These are phyloP conservation scores for Eutypa lata DNA, from an alignment of 2,329 filamentous ascomycete species.

Conservation along the genomic window DNA sequence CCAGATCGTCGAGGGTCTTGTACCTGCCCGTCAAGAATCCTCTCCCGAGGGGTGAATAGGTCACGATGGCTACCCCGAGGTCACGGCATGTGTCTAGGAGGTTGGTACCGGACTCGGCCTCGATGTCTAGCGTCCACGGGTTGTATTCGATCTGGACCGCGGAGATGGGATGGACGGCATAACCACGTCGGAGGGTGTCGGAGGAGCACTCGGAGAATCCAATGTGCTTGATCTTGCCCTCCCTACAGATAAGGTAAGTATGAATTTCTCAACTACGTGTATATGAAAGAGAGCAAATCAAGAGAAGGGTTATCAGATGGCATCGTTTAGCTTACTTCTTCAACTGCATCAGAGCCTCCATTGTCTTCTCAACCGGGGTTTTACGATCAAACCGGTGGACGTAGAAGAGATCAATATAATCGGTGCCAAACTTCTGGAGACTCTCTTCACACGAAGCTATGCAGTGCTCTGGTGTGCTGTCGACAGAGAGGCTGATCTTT, in stretches of 20 bases:
- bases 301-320: no score
- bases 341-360: conserved; percentile 45
- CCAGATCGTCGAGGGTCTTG: conserved; percentile 43
- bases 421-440: conserved; percentile 45
- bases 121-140: conserved; percentile 56
- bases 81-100: conserved; percentile 55
- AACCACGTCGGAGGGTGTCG: conserved; percentile 47
- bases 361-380: conserved; percentile 47
- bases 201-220: conserved; percentile 52
- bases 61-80: conserved; percentile 54
- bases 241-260: conserved; percentile 20
- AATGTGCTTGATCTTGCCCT: conserved; percentile 56
- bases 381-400: conserved; percentile 46
- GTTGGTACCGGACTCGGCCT: conserved; percentile 42
- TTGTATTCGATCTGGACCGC: conserved; percentile 55
- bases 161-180: conserved; percentile 46
- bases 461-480: conserved; percentile 2
- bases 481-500: conserved; percentile 1
- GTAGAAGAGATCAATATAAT: conserved; percentile 55
- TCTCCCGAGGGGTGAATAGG: conserved; percentile 58
- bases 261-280: no score
- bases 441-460: conserved; percentile 17
- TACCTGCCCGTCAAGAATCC: conserved; percentile 54
- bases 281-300: no score
- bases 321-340: conserved; percentile 25